Percentiles rank a stretch among this genome's conserved stretches.
Conservation (phyloP, 1,284 basidiomycete genomes). For the Ganoderma multipileum region DNA sequence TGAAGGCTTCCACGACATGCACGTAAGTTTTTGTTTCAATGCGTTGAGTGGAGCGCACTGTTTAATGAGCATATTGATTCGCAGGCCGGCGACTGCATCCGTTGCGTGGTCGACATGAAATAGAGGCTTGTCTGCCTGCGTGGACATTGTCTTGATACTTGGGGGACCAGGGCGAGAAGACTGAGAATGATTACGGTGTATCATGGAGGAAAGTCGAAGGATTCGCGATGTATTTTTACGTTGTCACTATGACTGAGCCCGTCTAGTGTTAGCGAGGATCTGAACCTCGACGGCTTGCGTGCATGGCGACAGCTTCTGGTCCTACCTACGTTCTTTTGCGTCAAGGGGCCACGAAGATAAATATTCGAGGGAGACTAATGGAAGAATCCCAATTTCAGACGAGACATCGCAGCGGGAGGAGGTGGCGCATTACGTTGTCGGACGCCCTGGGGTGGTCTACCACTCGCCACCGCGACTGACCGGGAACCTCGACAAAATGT, state of each 20-base stretch:
- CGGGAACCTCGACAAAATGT: no score
- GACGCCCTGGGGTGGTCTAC: neutral
- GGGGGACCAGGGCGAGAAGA: constrained; percentile 6
- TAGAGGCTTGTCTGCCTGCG: neutral
- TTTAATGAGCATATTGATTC: constrained; percentile 4
- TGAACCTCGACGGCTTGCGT: neutral
- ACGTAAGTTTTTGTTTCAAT: constrained; percentile 62
- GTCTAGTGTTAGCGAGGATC: neutral
- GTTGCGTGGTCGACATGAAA: constrained; percentile 87
- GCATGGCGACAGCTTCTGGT: neutral
- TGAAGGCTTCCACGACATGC: constrained; percentile 94
- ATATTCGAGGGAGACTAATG: neutral
- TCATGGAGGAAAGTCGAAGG: constrained; percentile 23
- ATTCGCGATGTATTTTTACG: constrained; percentile 20
- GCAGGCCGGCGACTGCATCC: constrained; percentile 89
- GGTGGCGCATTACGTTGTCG: no score
- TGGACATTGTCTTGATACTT: neutral
- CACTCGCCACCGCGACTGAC: no score
- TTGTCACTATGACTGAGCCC: neutral
- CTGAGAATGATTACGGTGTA: constrained; percentile 22
- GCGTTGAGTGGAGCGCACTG: neutral
- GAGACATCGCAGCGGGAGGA: neutral
- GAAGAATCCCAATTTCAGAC: no score
- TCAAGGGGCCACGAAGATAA: neutral
- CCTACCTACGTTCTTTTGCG: no score